Evolutionary conservation across 805 yeast genomes (phyloP).

Genomic region (Yarrowia deformans): DNA sequence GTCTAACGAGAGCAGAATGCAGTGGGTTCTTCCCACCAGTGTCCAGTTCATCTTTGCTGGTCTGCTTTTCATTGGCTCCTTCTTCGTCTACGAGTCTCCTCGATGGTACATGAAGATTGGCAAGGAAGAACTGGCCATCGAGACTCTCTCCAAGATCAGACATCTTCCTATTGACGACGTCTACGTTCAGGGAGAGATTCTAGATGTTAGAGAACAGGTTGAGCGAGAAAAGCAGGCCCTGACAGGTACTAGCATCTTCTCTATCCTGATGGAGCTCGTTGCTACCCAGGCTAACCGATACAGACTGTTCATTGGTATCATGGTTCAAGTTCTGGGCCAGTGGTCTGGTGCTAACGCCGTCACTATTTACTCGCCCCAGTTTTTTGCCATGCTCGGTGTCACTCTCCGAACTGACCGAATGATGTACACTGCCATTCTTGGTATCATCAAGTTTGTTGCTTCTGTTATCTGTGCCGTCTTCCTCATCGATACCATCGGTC

Average conservation of each 20-base stretch:
- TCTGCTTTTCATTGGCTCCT: conserved; percentile 54
- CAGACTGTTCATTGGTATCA: conserved; percentile 56
- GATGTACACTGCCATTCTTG: conserved; percentile 61
- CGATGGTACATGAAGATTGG: conserved; percentile 60
- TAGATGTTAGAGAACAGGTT: conserved; percentile 60
- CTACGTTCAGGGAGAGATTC: conserved; percentile 58
- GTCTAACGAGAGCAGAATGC: conserved; percentile 51
- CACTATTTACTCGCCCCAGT: conserved; percentile 63
- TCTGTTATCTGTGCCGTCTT: conserved; percentile 62
- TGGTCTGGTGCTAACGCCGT: conserved; percentile 67
- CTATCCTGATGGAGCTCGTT: conserved; percentile 54
- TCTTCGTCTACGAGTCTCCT: conserved; percentile 60
- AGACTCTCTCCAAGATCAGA: conserved; percentile 55
- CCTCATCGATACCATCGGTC: conserved; percentile 61
- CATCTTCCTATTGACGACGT: conserved; percentile 58
- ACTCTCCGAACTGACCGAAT: conserved; percentile 52
- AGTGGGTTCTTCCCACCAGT: conserved; percentile 62
- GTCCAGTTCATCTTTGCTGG: conserved; percentile 55
- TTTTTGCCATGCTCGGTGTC: conserved; percentile 59
- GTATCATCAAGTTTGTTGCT: conserved; percentile 59
- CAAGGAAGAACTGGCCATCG: conserved; percentile 54
- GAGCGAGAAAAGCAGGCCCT: conserved; percentile 50
- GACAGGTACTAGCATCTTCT: conserved; percentile 46
- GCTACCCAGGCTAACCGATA: conserved; percentile 50
- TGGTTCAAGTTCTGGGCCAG: conserved; percentile 53